Conservation (phyloP, 1,139 yeast genomes). For the Scheffersomyces parashehatae region DNA sequence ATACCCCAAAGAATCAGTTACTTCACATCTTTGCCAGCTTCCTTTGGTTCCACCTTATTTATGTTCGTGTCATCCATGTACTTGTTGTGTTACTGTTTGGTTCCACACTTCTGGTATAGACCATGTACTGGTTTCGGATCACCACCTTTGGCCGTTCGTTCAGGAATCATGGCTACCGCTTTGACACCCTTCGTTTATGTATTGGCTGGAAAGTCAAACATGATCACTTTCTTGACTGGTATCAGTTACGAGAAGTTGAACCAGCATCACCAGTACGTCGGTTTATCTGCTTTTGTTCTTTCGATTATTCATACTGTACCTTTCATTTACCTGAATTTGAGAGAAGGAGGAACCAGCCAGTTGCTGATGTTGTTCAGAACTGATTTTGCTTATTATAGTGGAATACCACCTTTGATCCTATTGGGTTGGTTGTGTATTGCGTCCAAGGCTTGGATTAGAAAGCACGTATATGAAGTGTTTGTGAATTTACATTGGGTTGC, state of each 20-base stretch:
- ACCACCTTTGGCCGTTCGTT: conserved; percentile 61
- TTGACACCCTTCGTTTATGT: conserved; percentile 53
- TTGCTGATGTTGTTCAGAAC: conserved; percentile 18
- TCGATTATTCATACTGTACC: conserved; percentile 57
- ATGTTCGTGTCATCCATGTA: conserved; percentile 44
- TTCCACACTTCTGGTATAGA: conserved; percentile 58
- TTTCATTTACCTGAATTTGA: conserved; percentile 45
- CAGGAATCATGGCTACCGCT: conserved; percentile 56
- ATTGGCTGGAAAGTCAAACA: conserved; percentile 54
- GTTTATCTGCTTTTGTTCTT: conserved; percentile 46
- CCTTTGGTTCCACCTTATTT: conserved; percentile 49
- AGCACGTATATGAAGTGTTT: conserved; percentile 51
- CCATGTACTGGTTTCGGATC: conserved; percentile 60
- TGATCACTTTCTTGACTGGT: conserved; percentile 53
- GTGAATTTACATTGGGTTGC: conserved; percentile 60
- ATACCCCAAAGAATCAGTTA: conserved; percentile 37
- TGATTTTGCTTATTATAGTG: conserved; percentile 26
- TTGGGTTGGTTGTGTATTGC: conserved; percentile 47
- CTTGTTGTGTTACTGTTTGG: conserved; percentile 42
- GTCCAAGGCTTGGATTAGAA: conserved; percentile 48
- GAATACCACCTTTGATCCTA: conserved; percentile 47
- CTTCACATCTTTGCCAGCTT: conserved; percentile 50
- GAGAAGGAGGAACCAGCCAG: conserved; percentile 51
- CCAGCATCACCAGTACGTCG: conserved; percentile 53
- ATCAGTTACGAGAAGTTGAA: conserved; percentile 58